phyloP scores from a whole-genome alignment of 805 yeast species.

The Starmerella riodocensis region DNA sequence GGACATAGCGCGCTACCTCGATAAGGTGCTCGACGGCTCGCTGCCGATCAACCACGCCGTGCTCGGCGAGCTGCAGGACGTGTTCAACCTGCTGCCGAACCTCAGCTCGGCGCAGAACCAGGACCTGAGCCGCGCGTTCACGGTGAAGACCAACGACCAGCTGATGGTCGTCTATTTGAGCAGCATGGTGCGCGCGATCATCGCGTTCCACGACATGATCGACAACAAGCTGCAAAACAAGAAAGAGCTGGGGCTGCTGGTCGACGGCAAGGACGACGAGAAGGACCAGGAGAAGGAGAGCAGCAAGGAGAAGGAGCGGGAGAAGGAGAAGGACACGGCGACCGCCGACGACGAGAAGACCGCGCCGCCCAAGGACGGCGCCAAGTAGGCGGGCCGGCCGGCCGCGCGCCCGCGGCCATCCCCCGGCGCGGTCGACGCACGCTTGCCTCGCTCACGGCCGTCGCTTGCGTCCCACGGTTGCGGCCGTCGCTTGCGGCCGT shows the following conservation, averaged over 20 bases:
- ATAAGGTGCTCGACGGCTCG: constrained; percentile 53
- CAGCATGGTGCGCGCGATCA: constrained; percentile 80
- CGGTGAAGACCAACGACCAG: constrained; percentile 89
- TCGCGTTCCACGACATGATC: constrained; percentile 91
- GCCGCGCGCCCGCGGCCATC: too few species aligned
- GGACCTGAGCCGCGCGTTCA: constrained; percentile 59
- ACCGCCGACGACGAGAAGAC: neutral
- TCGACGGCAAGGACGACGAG: constrained; percentile 4
- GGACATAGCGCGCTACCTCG: constrained; percentile 66
- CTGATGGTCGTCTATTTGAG: constrained; percentile 86
- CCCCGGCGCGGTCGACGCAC: too few species aligned
- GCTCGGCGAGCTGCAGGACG: constrained; percentile 84
- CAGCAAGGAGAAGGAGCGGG: constrained; percentile 3
- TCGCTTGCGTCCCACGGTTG: too few species aligned
- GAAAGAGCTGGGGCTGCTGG: constrained; percentile 23
- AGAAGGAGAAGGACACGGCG: constrained; percentile 1
- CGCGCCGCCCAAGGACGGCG: too few species aligned
- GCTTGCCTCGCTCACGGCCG: too few species aligned
- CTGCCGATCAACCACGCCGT: constrained; percentile 84
- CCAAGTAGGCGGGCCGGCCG: too few species aligned
- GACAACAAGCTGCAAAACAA: constrained; percentile 88
- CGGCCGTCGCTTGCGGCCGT: too few species aligned
- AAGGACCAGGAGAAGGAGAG: constrained; percentile 4
- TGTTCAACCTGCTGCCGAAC: constrained; percentile 85
- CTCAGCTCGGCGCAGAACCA: constrained; percentile 30